Base-by-base conservation (phyloP, 306 rosid genomes). In the Lotus japonicus region DNA sequence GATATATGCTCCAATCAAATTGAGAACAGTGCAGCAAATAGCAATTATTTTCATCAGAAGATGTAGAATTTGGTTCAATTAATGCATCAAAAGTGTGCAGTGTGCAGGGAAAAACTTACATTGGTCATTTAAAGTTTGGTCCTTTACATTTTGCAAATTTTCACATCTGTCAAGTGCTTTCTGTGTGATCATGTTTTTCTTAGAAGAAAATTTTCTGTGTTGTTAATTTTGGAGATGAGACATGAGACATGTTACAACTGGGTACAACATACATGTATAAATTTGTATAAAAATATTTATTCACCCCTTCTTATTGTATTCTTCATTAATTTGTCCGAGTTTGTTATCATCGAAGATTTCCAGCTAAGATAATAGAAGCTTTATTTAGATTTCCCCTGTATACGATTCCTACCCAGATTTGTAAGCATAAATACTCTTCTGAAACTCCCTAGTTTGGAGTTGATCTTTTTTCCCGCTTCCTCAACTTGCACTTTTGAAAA, bases 1-100 rank as follows among this genome's bases (percentile, higher is more conserved):
- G 89, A 84, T 53, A 45, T 78, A 45, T 72, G 46, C 66, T 66
- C 77, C 39, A 54, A 66, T 72, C 73, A 51, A 17, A 71, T 58
- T 59, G 73, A 65, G 45, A 23, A 70, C 38, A 33, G 38, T 33
- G 38, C 52, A 64, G 9, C 38, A 59, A 74, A 45, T 48, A 1
- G 48, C 49, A 66, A 15, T 57, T 68, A 5, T 11, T 12, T 12
- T 55, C 23, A 11, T 36, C 46, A 49, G 74, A 68, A 62, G 66
- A 45, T 68, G 50, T 44, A 5, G 2, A 10, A 67, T 21, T 13
- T 23, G 4, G 12, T 76, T 35, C 39, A 21, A 39, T 73, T 55
- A 50, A 42, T 23, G 62, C 35, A 31, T n/a, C 62, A 50, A 54
- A n/a, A n/a, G n/a, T n/a, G n/a, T n/a, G n/a, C n/a, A n/a, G n/a